Evolutionary conservation across 805 yeast genomes (phyloP).

Genomic region (Vanderwaltozyma yarrowii): DNA sequence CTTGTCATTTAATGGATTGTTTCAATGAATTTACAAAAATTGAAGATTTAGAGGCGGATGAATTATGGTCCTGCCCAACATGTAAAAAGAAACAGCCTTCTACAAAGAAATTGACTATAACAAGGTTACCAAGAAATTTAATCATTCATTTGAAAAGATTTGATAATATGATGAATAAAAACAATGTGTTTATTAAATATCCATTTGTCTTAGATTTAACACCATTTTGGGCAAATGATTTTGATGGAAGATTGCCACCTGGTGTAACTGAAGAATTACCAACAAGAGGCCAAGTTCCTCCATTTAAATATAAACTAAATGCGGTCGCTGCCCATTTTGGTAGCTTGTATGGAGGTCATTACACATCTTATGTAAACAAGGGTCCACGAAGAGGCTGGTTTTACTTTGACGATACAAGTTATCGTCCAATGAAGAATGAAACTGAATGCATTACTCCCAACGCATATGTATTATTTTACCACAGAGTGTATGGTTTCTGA

Average conservation of each 20-base stretch:
- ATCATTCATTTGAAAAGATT: slow-evolving; percentile 81
- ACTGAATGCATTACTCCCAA: slow-evolving; percentile 54
- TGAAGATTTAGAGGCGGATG: slow-evolving; percentile 68
- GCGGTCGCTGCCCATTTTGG: slow-evolving; percentile 85
- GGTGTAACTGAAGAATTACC: slow-evolving; percentile 34
- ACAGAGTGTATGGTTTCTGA: slow-evolving; percentile 28
- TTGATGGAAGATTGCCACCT: slow-evolving; percentile 24
- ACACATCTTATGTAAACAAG: slow-evolving; percentile 70
- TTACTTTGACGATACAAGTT: slow-evolving; percentile 69
- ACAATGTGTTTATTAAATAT: slow-evolving; percentile 56
- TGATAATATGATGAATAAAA: slow-evolving; percentile 37
- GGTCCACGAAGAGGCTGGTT: slow-evolving; percentile 58
- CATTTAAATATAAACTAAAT: slow-evolving; percentile 64
- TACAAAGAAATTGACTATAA: slow-evolving; percentile 59
- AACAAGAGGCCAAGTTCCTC: slow-evolving; percentile 70
- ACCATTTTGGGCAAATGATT: slow-evolving; percentile 47
- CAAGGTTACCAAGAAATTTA: slow-evolving; percentile 69
- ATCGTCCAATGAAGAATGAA: slow-evolving; percentile 40
- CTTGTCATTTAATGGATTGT: slow-evolving; percentile 47
- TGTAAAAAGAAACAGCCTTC: slow-evolving; percentile 59
- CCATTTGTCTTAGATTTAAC: slow-evolving; percentile 62
- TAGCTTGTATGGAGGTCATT: slow-evolving; percentile 76
- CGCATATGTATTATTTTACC: slow-evolving; percentile 78
- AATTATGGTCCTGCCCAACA: slow-evolving; percentile 75
- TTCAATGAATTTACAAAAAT: slow-evolving; percentile 67